Conservation (phyloP, 2,329 filamentous ascomycete species). For the Fusarium kyushuense region DNA sequence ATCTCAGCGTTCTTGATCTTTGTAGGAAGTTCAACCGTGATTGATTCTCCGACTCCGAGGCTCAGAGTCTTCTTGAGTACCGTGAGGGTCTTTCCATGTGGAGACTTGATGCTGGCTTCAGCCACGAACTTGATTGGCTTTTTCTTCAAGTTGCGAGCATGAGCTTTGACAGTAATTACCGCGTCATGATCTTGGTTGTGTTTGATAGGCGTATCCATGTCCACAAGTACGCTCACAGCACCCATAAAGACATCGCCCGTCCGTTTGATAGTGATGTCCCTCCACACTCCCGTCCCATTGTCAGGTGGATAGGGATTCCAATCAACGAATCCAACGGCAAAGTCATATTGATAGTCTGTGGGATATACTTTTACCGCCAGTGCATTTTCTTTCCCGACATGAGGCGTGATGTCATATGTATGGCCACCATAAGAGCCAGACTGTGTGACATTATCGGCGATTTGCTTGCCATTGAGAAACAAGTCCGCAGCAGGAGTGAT, state of each 20-base stretch:
- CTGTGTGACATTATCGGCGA: neutral
- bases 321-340: neutral
- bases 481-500: constrained; percentile 1
- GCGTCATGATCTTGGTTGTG: neutral
- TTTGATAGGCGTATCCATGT: neutral
- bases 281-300: neutral
- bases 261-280: neutral
- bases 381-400: neutral
- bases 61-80: neutral
- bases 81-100: neutral
- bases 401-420: neutral
- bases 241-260: neutral
- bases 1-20: neutral
- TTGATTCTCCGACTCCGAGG: neutral
- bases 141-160: neutral
- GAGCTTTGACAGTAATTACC: neutral
- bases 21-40: neutral
- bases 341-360: neutral
- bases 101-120: neutral
- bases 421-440: constrained; percentile 1
- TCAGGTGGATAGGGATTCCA: constrained; percentile 8
- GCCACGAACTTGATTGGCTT: neutral
- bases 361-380: neutral
- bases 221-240: neutral
- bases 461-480: constrained; percentile 2